phyloP scores from a whole-genome alignment of 352 stramenopile genomes.

The Elongisporangium senticosum region DNA sequence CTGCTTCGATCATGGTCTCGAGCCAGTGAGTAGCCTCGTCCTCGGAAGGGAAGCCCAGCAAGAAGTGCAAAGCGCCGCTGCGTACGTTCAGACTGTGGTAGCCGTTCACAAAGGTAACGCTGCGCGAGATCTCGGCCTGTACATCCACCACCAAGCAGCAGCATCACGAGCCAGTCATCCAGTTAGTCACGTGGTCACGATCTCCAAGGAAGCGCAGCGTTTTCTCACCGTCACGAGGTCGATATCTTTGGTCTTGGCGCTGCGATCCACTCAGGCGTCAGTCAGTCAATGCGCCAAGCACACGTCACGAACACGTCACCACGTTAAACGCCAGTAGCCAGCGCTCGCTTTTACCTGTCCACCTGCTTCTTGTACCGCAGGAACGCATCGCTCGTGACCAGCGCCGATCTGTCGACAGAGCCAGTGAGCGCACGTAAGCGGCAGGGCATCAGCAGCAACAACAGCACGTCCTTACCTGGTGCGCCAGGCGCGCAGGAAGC shows the following conservation, averaged over 20 bases:
- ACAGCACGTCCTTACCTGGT: constrained; percentile 25
- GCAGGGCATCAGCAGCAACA: background rate
- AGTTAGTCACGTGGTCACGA: background rate
- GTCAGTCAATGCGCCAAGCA: constrained; percentile 1
- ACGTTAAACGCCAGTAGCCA: background rate
- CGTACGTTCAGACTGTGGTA: constrained; percentile 66
- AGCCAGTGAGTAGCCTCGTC: constrained; percentile 48
- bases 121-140: constrained; percentile 37
- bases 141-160: background rate
- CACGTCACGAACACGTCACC: background rate
- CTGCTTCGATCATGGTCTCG: constrained; percentile 57
- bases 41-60: constrained; percentile 44
- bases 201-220: background rate
- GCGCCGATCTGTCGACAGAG: constrained; percentile 22
- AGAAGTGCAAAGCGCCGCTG: constrained; percentile 28
- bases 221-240: constrained; percentile 60
- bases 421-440: background rate
- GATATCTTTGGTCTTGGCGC: constrained; percentile 50
- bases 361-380: constrained; percentile 67
- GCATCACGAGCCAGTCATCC: background rate
- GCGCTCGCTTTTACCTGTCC: constrained; percentile 20
- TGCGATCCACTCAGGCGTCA: constrained; percentile 11
- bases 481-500: constrained; percentile 60
- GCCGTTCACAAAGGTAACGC: constrained; percentile 28
- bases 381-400: constrained; percentile 59